Evolutionary conservation across 192 early-diverging fungal genomes (phyloP).

Genomic region (Entophlyctis luteolus): DNA sequence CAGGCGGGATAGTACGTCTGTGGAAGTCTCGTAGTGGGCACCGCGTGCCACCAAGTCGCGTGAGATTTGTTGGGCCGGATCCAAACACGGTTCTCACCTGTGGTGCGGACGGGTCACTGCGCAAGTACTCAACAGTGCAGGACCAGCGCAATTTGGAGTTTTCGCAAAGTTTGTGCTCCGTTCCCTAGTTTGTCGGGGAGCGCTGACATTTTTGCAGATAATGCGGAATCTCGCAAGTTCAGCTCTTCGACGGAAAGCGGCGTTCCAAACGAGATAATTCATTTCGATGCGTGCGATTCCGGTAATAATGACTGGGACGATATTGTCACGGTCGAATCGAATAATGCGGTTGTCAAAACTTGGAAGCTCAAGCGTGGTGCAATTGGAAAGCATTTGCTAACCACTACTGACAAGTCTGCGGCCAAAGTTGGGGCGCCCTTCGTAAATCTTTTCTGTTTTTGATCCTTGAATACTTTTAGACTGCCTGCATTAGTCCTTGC

Average conservation of each 20-base stretch:
- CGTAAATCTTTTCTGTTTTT: not conserved
- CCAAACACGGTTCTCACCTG: constrained; percentile 72
- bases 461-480: constrained; percentile 22
- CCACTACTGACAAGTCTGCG: constrained; percentile 55
- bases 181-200: not conserved
- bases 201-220: too few species aligned
- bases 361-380: constrained; percentile 80
- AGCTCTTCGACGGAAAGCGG: constrained; percentile 60
- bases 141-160: constrained; percentile 82
- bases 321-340: constrained; percentile 81
- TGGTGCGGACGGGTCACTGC: constrained; percentile 78
- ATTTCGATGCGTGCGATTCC: constrained; percentile 66
- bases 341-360: constrained; percentile 65
- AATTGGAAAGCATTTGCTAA: constrained; percentile 66
- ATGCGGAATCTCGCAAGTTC: constrained; percentile 54
- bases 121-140: constrained; percentile 77
- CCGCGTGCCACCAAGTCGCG: constrained; percentile 73
- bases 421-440: constrained; percentile 45
- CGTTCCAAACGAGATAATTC: constrained; percentile 68
- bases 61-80: constrained; percentile 73
- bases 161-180: constrained; percentile 52
- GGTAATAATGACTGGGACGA: constrained; percentile 80
- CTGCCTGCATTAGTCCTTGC: constrained; percentile 69
- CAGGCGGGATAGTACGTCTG: constrained; percentile 72
- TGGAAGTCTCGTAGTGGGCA: constrained; percentile 85